phyloP scores from a whole-genome alignment of 345 rosid genomes.

The Carallia brachiata region DNA sequence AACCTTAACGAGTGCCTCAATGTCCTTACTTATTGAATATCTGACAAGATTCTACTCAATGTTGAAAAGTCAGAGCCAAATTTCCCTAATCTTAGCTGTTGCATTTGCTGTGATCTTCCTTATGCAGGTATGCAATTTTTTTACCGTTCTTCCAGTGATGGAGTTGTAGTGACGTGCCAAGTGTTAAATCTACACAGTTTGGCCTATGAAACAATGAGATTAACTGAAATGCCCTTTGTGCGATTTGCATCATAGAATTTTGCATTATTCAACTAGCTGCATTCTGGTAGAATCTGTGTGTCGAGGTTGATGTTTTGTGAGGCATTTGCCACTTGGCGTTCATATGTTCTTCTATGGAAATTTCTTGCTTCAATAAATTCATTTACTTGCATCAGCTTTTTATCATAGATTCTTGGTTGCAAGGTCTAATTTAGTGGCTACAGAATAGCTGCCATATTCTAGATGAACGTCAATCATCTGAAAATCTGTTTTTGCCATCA shows the following conservation, averaged over 20 bases:
- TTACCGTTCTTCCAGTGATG: not conserved
- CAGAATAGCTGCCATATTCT: not conserved
- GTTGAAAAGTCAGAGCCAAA: constrained; percentile 51
- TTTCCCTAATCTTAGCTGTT: constrained; percentile 50
- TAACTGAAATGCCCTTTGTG: not conserved
- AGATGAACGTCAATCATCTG: not conserved
- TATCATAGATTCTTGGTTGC: no score
- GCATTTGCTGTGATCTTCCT: constrained; percentile 76
- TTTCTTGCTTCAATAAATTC: no score
- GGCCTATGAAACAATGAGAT: no score
- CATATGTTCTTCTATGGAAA: not conserved
- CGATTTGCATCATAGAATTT: not conserved
- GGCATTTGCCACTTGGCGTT: not conserved
- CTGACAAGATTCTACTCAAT: constrained; percentile 37
- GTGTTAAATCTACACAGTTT: no score
- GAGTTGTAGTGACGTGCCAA: no score
- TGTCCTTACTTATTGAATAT: constrained; percentile 36
- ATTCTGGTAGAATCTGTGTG: no score
- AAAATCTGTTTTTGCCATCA: no score
- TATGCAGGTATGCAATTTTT: constrained; percentile 68
- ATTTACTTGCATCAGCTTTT: no score
- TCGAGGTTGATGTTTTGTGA: not conserved
- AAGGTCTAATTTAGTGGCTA: not conserved
- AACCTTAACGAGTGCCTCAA: constrained; percentile 23
- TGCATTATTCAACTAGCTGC: not conserved